Conservation (phyloP, 805 yeast genomes). For the Candida multigemmis region DNA sequence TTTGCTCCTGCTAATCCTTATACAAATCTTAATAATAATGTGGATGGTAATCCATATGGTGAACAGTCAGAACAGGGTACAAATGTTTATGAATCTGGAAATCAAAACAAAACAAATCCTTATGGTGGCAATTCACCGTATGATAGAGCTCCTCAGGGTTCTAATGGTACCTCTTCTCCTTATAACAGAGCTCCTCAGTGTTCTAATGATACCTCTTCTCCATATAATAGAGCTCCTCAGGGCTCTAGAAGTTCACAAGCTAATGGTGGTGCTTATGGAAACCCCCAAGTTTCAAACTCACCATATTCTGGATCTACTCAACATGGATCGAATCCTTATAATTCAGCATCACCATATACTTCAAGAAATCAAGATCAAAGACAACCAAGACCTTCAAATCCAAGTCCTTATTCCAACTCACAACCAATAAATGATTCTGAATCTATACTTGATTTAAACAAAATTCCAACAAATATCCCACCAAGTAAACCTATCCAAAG, state of each 20-base stretch:
- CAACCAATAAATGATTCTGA: slow-evolving; percentile 16
- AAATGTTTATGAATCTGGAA: not conserved
- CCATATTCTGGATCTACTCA: too few species aligned
- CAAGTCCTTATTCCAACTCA: slow-evolving; percentile 2
- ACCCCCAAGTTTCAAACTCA: too few species aligned
- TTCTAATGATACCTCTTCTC: too few species aligned
- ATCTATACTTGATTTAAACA: slow-evolving; percentile 28
- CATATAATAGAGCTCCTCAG: too few species aligned
- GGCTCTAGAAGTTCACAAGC: too few species aligned
- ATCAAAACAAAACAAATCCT: slow-evolving; percentile 4
- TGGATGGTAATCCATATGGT: slow-evolving; percentile 6
- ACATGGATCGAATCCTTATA: too few species aligned
- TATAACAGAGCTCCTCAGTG: too few species aligned
- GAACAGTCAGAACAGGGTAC: too few species aligned
- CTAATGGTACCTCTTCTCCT: too few species aligned
- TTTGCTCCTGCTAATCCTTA: slow-evolving; percentile 34
- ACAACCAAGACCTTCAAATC: slow-evolving; percentile 3
- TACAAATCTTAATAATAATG: slow-evolving; percentile 15
- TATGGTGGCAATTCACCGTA: slow-evolving; percentile 4
- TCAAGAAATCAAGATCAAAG: slow-evolving; percentile 1
- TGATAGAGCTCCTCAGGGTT: too few species aligned
- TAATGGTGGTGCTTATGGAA: too few species aligned
- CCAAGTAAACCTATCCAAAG: slow-evolving; percentile 11
- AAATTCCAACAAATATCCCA: slow-evolving; percentile 22
- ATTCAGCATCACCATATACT: slow-evolving; percentile 1